These are phyloP conservation scores for Rugonectria rugulosa DNA, from an alignment of 2,329 filamentous ascomycete species.

Conservation along the genomic window DNA sequence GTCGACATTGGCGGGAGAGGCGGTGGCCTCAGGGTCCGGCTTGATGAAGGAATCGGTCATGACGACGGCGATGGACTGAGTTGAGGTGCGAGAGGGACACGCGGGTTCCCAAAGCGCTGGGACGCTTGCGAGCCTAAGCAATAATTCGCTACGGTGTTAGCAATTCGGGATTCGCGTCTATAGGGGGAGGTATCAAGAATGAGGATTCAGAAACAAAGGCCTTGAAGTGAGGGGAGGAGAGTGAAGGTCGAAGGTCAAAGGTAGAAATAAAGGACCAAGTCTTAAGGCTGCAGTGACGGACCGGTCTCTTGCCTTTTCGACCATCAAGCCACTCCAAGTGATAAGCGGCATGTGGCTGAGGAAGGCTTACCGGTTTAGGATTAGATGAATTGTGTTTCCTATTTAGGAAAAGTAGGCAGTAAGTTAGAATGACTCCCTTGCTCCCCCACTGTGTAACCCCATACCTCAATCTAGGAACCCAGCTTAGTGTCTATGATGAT, in stretches of 20 bases:
- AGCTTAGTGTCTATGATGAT: too few species aligned
- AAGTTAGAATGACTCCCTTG: too few species aligned
- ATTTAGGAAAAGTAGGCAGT: too few species aligned
- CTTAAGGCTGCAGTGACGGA: slow-evolving; percentile 33
- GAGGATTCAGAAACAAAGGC: not conserved
- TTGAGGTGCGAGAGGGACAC: slow-evolving; percentile 15
- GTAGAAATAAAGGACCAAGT: not conserved
- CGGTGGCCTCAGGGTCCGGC: slow-evolving; percentile 55
- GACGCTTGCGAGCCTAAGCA: not conserved
- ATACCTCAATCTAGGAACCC: too few species aligned
- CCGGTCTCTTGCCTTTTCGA: slow-evolving; percentile 19
- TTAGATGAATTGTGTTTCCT: too few species aligned
- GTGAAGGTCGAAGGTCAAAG: not conserved
- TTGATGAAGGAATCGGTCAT: slow-evolving; percentile 55
- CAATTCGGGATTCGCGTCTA: not conserved
- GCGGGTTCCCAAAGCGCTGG: not conserved
- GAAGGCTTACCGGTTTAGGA: too few species aligned
- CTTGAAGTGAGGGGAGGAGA: not conserved
- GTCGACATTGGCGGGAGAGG: slow-evolving; percentile 53
- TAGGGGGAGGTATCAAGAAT: not conserved
- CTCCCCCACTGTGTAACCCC: too few species aligned
- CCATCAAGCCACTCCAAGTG: too few species aligned
- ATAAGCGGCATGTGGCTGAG: too few species aligned
- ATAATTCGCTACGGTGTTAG: not conserved
- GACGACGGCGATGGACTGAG: slow-evolving; percentile 15